Evolutionary conservation across 192 early-diverging fungal genomes (phyloP).

Genomic region (Backusella parvicylindrica): DNA sequence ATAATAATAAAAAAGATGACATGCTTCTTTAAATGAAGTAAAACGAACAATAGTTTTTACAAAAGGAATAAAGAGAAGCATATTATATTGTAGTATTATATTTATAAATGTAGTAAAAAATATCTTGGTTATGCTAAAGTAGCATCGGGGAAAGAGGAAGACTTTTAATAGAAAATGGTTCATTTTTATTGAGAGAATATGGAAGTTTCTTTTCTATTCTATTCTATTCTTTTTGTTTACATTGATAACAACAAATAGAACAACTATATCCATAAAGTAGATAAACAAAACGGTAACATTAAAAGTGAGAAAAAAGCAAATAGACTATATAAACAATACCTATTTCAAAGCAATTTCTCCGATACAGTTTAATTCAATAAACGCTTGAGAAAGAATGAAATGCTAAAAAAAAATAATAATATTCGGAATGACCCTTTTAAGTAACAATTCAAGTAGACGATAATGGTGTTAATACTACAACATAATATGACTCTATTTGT

Average conservation of each 20-base stretch:
- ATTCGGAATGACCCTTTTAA: not conserved
- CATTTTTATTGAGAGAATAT: too few species aligned
- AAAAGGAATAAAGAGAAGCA: too few species aligned
- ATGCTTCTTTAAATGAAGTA: too few species aligned
- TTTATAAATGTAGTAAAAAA: too few species aligned
- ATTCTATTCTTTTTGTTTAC: not conserved
- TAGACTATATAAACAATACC: not conserved
- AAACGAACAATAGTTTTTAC: too few species aligned
- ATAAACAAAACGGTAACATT: not conserved
- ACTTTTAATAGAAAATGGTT: too few species aligned
- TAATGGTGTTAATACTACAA: not conserved
- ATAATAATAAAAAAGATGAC: too few species aligned
- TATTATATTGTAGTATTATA: too few species aligned
- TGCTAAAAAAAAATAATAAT: not conserved
- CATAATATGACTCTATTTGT: not conserved
- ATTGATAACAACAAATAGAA: not conserved
- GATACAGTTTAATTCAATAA: not conserved
- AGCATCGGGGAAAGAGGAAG: too few species aligned
- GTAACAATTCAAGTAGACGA: not conserved
- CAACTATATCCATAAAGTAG: too few species aligned
- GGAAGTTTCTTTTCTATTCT: too few species aligned
- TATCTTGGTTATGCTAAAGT: too few species aligned
- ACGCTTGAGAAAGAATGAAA: not conserved
- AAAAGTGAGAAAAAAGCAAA: not conserved
- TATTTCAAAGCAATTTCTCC: not conserved